A percentile compares a stretch with the other conserved stretches of the same genome.
Evolutionary conservation across 306 rosid species (phyloP).

Genomic region (Acacia confusa): DNA sequence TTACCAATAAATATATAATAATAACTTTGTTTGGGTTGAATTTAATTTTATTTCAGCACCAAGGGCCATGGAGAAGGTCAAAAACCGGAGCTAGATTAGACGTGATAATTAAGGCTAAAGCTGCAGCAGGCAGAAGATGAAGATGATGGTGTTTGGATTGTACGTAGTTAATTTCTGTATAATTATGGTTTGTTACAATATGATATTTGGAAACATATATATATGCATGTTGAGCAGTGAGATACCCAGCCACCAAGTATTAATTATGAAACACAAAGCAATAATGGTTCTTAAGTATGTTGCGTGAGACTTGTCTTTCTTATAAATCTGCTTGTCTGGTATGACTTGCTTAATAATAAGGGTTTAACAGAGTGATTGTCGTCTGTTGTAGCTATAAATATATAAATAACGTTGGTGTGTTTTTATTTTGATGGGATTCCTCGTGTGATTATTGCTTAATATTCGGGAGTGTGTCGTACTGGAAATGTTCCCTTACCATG

Average conservation of each 20-base stretch:
- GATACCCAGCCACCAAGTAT: conserved; percentile 27
- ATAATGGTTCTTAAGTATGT: conserved; percentile 36
- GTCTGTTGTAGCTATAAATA: conserved; percentile 30
- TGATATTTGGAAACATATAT: conserved; percentile 35
- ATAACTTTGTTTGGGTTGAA: neutral
- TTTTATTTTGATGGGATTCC: conserved; percentile 9
- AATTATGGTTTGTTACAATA: conserved; percentile 40
- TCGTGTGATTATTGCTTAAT: neutral
- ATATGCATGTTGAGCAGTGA: conserved; percentile 21
- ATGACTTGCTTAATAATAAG: conserved; percentile 36
- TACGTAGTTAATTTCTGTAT: conserved; percentile 42
- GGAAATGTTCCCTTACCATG: conserved; percentile 39
- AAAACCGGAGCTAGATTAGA: conserved; percentile 63
- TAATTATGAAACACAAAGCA: conserved; percentile 44
- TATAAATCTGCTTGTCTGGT: conserved; percentile 32
- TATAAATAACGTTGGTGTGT: neutral
- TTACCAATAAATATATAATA: neutral
- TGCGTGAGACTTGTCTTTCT: conserved; percentile 36
- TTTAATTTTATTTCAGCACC: conserved; percentile 59
- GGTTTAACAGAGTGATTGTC: conserved; percentile 38
- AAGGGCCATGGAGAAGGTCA: conserved; percentile 83
- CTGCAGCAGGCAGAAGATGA: conserved; percentile 45
- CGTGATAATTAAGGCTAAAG: conserved; percentile 13
- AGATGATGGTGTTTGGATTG: conserved; percentile 48
- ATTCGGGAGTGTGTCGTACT: conserved; percentile 29